phyloP scores from a whole-genome alignment of 192 early-diverging fungal genomes.

The Phycomyces blakesleeanus region DNA sequence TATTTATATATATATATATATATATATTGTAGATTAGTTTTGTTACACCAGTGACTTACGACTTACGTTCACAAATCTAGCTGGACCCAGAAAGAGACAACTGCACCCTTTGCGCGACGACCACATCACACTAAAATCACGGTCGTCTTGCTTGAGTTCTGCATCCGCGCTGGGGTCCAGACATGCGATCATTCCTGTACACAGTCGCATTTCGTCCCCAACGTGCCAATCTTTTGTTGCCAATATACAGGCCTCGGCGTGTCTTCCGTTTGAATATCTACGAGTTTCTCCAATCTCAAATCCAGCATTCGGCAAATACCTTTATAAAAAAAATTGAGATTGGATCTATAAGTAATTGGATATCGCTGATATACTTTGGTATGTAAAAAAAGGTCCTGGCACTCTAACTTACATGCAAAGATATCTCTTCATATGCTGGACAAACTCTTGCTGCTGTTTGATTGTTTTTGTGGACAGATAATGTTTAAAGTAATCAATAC shows the following conservation, averaged over 20 bases:
- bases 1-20: no score
- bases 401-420: slow-evolving; percentile 35
- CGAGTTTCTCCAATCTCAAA: slow-evolving; percentile 52
- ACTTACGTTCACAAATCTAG: slow-evolving; percentile 60
- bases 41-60: neutral
- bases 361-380: no score
- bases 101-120: slow-evolving; percentile 41
- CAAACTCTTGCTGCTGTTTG: slow-evolving; percentile 35
- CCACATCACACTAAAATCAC: slow-evolving; percentile 50
- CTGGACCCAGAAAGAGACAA: slow-evolving; percentile 59
- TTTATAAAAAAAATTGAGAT: no score
- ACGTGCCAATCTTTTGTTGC: slow-evolving; percentile 43
- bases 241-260: slow-evolving; percentile 53
- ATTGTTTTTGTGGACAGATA: slow-evolving; percentile 32
- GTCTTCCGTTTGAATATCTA: slow-evolving; percentile 42
- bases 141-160: slow-evolving; percentile 41
- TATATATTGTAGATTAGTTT: no score
- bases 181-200: slow-evolving; percentile 48
- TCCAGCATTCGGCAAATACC: slow-evolving; percentile 51
- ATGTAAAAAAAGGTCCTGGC: no score
- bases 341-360: no score
- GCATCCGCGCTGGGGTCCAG: slow-evolving; percentile 47
- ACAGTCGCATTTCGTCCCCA: slow-evolving; percentile 48
- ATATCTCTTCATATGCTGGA: slow-evolving; percentile 40
- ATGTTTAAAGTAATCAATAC: slow-evolving; percentile 35